Percentiles rank a stretch among this genome's conserved stretches.
Evolutionary conservation across 371 early-diverging fungal genomes (phyloP).

Genomic region (Rhizomucor miehei): DNA sequence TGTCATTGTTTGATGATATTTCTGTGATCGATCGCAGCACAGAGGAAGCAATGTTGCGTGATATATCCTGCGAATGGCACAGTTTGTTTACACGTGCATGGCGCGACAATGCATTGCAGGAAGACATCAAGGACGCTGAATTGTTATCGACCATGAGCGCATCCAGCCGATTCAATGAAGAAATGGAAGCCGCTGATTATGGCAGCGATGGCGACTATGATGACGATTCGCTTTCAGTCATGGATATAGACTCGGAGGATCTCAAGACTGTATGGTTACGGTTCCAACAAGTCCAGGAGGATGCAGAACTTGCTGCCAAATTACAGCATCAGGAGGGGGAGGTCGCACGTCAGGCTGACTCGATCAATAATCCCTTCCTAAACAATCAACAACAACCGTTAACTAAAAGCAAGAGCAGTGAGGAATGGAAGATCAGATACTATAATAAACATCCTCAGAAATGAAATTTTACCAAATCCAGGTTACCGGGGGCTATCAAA

Average conservation of each 20-base stretch:
- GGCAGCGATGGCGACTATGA: neutral
- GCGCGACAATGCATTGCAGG: conserved; percentile 15
- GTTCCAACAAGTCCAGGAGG: conserved; percentile 3
- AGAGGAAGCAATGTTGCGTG: conserved; percentile 31
- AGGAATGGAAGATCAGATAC: too few relatives aligned
- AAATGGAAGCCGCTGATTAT: neutral
- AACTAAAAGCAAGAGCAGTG: too few relatives aligned
- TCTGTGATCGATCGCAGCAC: conserved; percentile 3
- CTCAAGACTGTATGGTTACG: conserved; percentile 1
- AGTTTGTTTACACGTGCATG: conserved; percentile 32
- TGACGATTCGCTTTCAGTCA: neutral
- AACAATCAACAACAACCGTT: too few relatives aligned
- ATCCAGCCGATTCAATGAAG: conserved; percentile 3
- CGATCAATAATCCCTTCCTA: too few relatives aligned
- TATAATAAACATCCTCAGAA: too few relatives aligned
- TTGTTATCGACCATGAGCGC: neutral
- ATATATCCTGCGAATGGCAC: conserved; percentile 37
- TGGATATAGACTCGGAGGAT: neutral
- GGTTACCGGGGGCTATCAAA: too few relatives aligned
- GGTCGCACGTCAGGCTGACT: neutral
- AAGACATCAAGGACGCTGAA: neutral
- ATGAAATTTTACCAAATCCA: too few relatives aligned
- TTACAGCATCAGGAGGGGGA: conserved; percentile 1
- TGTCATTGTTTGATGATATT: neutral
- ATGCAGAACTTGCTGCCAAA: neutral